Base-by-base conservation (phyloP, 345 rosid species). In the Rubroshorea leprosula region DNA sequence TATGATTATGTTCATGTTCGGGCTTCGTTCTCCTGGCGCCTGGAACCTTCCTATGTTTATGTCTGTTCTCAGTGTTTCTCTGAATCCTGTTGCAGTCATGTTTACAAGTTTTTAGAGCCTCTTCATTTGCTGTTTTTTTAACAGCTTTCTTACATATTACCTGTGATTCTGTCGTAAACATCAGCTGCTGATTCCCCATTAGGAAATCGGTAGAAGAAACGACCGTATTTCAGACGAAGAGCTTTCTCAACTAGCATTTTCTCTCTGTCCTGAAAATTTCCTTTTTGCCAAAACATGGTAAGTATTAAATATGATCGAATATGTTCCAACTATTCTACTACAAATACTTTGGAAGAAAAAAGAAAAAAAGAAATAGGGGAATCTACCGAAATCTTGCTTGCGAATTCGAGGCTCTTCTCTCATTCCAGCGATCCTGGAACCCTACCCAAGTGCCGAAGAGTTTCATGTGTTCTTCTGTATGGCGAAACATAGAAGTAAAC, bases 371-470 rank as follows among this genome's bases (percentile, higher is more conserved):
- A n/a, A n/a, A n/a, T n/a, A n/a, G 31, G 8, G 49, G 21, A 8
- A n/a, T n/a, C n/a, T 56, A 83, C 89, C 86, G 48, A 83, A 83
- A 61, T 80, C 89, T 54, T 83, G 89, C 66, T 80, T 84, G 18
- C 86, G 61, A 5, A 83, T 67, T 6, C 89, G 76, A 39, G 83
- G 73, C 65, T 83, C 89, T 44, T 83, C 85, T 55, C 78, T 67
- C 69, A 83, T 39, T 23, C 89, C 89, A 6, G 79, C 73, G 51
- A 83, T 78, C 18, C 86, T 74, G 0, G 62, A 25, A 3, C 59
- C 51, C 59, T 58, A 14, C 72, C 85, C 53, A 83, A 45, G 21
- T 50, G 13, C 74, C 56, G 76, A 51, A 83, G 60, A 10, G 86
- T 83, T 61, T 80, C 68, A 0, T 67, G 74, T 8, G 90, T 72